Evolutionary conservation across 768 basidiomycete species (phyloP).

Genomic region (Dioszegia crocea): DNA sequence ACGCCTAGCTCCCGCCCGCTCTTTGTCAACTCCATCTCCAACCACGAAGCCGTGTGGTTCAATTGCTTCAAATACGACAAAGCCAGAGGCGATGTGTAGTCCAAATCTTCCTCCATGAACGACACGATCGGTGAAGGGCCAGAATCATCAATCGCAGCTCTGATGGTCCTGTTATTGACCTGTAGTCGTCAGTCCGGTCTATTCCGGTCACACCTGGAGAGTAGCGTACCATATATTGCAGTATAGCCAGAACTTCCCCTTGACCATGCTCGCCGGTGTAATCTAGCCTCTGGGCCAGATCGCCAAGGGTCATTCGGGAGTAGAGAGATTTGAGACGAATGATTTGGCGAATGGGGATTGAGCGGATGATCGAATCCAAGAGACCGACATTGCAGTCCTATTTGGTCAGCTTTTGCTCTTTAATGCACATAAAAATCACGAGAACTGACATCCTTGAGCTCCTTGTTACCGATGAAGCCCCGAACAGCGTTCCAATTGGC

Average conservation of each 20-base stretch:
- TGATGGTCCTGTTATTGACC: slow-evolving; percentile 10
- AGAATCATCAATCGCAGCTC: slow-evolving; percentile 3
- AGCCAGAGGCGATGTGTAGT: not conserved
- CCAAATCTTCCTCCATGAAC: slow-evolving; percentile 18
- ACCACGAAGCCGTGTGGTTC: slow-evolving; percentile 10
- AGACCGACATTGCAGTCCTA: slow-evolving; percentile 40
- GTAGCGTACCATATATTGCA: slow-evolving; percentile 26
- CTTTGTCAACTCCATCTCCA: slow-evolving; percentile 19
- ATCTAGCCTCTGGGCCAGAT: slow-evolving; percentile 24
- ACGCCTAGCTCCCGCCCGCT: slow-evolving; percentile 19
- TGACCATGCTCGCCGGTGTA: slow-evolving; percentile 8
- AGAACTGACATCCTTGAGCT: slow-evolving; percentile 26
- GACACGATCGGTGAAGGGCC: slow-evolving; percentile 19
- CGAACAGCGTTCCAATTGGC: slow-evolving; percentile 26
- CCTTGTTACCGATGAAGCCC: slow-evolving; percentile 10
- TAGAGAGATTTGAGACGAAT: slow-evolving; percentile 25
- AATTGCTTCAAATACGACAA: slow-evolving; percentile 10
- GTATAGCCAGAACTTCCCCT: slow-evolving; percentile 5
- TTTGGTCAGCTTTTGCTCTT: not conserved
- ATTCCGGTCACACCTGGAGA: not conserved
- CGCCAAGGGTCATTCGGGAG: slow-evolving; percentile 24
- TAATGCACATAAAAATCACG: not conserved
- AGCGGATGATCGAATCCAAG: slow-evolving; percentile 27
- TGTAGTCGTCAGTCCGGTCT: not conserved
- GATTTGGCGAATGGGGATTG: slow-evolving; percentile 26